Conservation (phyloP, 2,329 filamentous ascomycete genomes). For the Xylaria sp. region DNA sequence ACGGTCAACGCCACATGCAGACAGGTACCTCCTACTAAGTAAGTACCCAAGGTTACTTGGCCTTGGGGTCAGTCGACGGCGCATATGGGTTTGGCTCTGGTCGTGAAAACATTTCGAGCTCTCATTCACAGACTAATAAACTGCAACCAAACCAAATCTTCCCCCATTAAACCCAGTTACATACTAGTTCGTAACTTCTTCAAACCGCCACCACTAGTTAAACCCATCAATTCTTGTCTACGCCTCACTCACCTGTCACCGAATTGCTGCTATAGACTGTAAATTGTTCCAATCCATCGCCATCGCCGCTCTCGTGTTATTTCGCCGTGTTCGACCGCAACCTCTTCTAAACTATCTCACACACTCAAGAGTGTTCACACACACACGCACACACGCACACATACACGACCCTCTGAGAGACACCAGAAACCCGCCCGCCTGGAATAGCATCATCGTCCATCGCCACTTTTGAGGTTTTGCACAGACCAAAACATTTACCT, state of each 20-base stretch:
- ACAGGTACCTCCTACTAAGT: no score
- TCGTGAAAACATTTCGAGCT: conserved; percentile 49
- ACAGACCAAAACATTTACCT: not conserved
- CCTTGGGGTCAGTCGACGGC: conserved; percentile 33
- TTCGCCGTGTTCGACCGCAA: conserved; percentile 12
- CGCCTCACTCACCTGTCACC: not conserved
- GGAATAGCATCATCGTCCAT: conserved; percentile 17
- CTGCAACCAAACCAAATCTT: conserved; percentile 33
- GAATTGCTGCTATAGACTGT: conserved; percentile 9
- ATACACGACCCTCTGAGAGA: conserved; percentile 2
- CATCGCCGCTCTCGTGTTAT: conserved; percentile 20
- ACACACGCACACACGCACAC: no score
- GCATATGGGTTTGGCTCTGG: conserved; percentile 35
- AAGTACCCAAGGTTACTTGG: conserved; percentile 4
- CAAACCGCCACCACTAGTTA: conserved; percentile 26
- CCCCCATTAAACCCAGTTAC: conserved; percentile 25
- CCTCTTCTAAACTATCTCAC: conserved; percentile 11
- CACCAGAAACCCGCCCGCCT: conserved; percentile 5
- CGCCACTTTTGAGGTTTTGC: not conserved
- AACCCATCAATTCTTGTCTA: conserved; percentile 25
- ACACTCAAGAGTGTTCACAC: not conserved
- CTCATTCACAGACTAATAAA: conserved; percentile 36
- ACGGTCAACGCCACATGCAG: conserved; percentile 13
- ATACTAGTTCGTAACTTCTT: conserved; percentile 19
- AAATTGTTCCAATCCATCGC: conserved; percentile 8